Evolutionary conservation across 768 basidiomycete species (phyloP), one percentile per base, ranked within the genome.

Genomic region (Kwoniella newhampshirensis): DNA sequence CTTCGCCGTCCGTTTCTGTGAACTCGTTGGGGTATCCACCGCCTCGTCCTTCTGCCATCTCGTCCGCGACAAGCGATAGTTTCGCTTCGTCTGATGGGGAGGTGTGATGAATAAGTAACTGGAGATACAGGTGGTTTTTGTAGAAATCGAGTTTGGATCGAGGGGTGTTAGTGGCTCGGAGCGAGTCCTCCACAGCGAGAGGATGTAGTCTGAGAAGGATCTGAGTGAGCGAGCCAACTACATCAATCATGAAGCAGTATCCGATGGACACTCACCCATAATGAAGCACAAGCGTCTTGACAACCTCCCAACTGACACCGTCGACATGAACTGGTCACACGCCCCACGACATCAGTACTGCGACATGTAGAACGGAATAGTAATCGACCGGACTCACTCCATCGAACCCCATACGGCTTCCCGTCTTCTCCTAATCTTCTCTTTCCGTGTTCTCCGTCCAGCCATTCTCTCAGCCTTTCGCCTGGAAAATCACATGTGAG

Each of bases 81-180:
- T 37, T 17, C 8, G 35, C 35, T 26, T 62, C 65, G 43, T 72
- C 70, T 2, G 45, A 26, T 0, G 64, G 51, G 27, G 68, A 68
- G n/a, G 68, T 73, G 54, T 76, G 71, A 40, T 76, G 73, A 4
- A 73, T 59, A 13, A 76, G 53, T 45, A 74, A 58, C 47, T 76
- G 75, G 2, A 70, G 53, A 52, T 76, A 76, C 11, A 76, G 64
- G 52, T 75, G 73, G 44, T 71, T 67, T n/a, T 56, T 46, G 66
- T 76, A 76, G 52, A 76, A 76, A 54, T 76, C 75, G 18, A 76
- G 39, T 51, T 76, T 76, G 30, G 66, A 68, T 25, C 75, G 71
- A 13, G 73, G 75, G 27, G 70, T 71, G 59, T 74, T 73, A 48
- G 52, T 59, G 13, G 68, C 60, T 37, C 71, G 67, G 11, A 76